Evolutionary conservation across 192 early-diverging fungal genomes (phyloP).

Genomic region (Coemansia sp.): DNA sequence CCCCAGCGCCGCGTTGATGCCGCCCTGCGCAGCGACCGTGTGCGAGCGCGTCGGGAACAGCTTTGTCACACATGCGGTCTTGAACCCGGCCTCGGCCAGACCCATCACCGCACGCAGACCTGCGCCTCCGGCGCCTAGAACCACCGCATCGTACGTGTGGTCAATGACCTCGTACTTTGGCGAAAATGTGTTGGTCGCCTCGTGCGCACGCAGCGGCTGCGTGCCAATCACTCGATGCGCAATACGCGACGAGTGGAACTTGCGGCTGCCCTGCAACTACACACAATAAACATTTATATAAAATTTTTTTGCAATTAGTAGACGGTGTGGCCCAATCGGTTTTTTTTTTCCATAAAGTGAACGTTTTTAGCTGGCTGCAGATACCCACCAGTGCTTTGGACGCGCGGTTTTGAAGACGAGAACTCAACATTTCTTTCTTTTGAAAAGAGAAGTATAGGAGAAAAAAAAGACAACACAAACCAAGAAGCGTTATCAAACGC

Average conservation of each 20-base stretch:
- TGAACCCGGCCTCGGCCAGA: conserved; percentile 91
- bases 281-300: not conserved
- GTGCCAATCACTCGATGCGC: conserved; percentile 67
- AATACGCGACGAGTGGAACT: conserved; percentile 66
- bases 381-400: conserved; percentile 40
- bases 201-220: conserved; percentile 72
- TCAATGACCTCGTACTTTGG: conserved; percentile 93
- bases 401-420: conserved; percentile 31
- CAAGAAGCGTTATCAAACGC: not conserved
- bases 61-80: conserved; percentile 98
- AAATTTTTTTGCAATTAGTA: not conserved
- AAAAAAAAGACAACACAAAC: not conserved
- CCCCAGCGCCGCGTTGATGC: conserved; percentile 98
- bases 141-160: conserved; percentile 98
- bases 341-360: not conserved
- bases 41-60: conserved; percentile 98
- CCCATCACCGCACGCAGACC: conserved; percentile 98
- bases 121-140: conserved; percentile 97
- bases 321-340: not conserved
- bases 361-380: not conserved
- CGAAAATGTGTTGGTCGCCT: conserved; percentile 56
- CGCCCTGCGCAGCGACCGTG: conserved; percentile 98
- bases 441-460: not conserved
- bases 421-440: conserved; percentile 30
- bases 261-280: conserved; percentile 51